Conservation (phyloP, 805 yeast genomes). For the Myxozyma sirexii region DNA sequence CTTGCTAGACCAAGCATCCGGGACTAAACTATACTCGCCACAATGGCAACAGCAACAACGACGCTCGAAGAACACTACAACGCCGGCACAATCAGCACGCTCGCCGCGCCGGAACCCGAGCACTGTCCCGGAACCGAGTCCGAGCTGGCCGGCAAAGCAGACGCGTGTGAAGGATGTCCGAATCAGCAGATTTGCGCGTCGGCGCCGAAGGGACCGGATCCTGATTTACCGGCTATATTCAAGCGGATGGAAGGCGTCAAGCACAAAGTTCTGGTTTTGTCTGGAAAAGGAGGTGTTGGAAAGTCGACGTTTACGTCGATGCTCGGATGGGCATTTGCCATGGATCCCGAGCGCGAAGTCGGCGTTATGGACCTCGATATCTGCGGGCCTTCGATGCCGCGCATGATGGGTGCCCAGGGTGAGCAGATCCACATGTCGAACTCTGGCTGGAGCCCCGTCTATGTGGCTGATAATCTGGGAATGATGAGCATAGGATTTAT, state of each 20-base stretch:
- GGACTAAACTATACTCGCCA: neutral
- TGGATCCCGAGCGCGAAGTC: slow-evolving; percentile 72
- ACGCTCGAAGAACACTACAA: neutral
- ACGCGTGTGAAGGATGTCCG: slow-evolving; percentile 94
- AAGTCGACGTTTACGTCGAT: slow-evolving; percentile 93
- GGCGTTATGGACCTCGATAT: slow-evolving; percentile 98
- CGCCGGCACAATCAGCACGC: slow-evolving; percentile 16
- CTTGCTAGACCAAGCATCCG: neutral
- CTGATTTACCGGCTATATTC: slow-evolving; percentile 78
- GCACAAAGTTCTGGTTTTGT: slow-evolving; percentile 77
- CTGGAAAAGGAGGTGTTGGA: slow-evolving; percentile 89
- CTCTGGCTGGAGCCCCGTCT: slow-evolving; percentile 96
- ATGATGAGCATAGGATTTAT: slow-evolving; percentile 90
- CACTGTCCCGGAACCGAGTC: slow-evolving; percentile 99
- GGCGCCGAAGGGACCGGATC: slow-evolving; percentile 74
- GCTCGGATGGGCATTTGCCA: slow-evolving; percentile 86
- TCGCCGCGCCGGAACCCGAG: slow-evolving; percentile 82
- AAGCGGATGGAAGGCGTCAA: slow-evolving; percentile 62
- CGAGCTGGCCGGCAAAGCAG: slow-evolving; percentile 89
- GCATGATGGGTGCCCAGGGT: slow-evolving; percentile 88
- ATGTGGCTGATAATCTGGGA: slow-evolving; percentile 91
- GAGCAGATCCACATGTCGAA: slow-evolving; percentile 87
- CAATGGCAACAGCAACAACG: slow-evolving; percentile 29
- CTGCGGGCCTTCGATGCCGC: slow-evolving; percentile 96
- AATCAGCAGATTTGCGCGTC: slow-evolving; percentile 88